phyloP scores from a whole-genome alignment of 768 basidiomycete genomes.

The Auricularia cornea region DNA sequence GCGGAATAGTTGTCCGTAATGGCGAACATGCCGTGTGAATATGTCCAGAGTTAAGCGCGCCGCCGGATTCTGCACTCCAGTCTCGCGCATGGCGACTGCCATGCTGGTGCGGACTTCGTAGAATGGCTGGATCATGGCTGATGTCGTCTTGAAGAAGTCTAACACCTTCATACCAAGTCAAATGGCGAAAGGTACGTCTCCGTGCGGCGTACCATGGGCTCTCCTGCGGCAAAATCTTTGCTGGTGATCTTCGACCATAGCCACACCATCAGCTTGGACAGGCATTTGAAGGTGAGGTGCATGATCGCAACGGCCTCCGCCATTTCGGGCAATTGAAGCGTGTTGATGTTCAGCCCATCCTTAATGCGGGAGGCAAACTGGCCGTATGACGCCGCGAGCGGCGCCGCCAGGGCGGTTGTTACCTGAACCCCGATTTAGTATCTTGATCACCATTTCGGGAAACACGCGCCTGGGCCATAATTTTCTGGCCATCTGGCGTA shows the following conservation, averaged over 20 bases:
- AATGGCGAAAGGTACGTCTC: slow-evolving; percentile 1
- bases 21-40: slow-evolving; percentile 58
- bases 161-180: slow-evolving; percentile 37
- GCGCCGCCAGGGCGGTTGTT: not conserved
- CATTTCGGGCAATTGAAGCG: slow-evolving; percentile 31
- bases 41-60: slow-evolving; percentile 40
- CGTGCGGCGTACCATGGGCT: slow-evolving; percentile 42
- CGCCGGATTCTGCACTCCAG: slow-evolving; percentile 27
- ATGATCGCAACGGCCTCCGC: slow-evolving; percentile 44
- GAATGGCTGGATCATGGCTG: slow-evolving; percentile 45
- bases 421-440: not conserved
- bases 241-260: slow-evolving; percentile 46
- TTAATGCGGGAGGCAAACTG: slow-evolving; percentile 13
- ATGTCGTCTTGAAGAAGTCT: slow-evolving; percentile 53
- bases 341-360: slow-evolving; percentile 23
- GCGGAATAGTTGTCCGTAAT: slow-evolving; percentile 76
- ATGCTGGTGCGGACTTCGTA: slow-evolving; percentile 51
- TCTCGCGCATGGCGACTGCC: slow-evolving; percentile 34
- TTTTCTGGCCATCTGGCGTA: slow-evolving; percentile 58
- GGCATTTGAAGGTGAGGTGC: slow-evolving; percentile 67
- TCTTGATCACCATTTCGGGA: not conserved
- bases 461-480: slow-evolving; percentile 49
- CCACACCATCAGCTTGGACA: slow-evolving; percentile 65
- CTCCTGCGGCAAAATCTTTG: slow-evolving; percentile 36
- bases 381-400: not conserved